A percentile compares a stretch with the other conserved stretches of the same genome.
Evolutionary conservation across 108 stramenopile species (phyloP).

Genomic region (Cyclostephanos tholiformis): DNA sequence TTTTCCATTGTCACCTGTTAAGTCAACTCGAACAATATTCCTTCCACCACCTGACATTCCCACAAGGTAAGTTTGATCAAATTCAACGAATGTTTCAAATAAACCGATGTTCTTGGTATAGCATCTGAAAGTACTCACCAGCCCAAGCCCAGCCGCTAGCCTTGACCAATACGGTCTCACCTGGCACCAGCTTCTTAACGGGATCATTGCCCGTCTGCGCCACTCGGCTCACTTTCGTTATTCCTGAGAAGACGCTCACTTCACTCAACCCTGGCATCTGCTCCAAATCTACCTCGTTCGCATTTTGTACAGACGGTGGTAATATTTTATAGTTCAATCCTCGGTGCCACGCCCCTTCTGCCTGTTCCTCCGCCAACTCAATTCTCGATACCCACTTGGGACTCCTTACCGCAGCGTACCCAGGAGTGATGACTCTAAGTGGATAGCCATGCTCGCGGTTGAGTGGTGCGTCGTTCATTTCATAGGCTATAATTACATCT

Average conservation of each 20-base stretch:
- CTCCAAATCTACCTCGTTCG: constrained; percentile 60
- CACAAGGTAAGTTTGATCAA: neutral
- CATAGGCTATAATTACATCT: constrained; percentile 94
- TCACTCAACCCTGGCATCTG: constrained; percentile 79
- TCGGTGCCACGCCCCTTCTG: constrained; percentile 81
- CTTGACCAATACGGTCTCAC: constrained; percentile 63
- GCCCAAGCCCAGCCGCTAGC: constrained; percentile 86
- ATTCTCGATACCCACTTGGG: constrained; percentile 85
- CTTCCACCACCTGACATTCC: constrained; percentile 56
- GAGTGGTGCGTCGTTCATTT: constrained; percentile 94
- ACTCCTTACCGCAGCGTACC: constrained; percentile 84
- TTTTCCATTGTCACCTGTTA: constrained; percentile 74
- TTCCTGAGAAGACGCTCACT: constrained; percentile 76
- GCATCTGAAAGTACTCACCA: constrained; percentile 38
- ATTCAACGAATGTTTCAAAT: neutral
- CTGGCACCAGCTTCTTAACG: constrained; percentile 49
- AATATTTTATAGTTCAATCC: constrained; percentile 88
- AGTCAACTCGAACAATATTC: constrained; percentile 86
- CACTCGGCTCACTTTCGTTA: constrained; percentile 56
- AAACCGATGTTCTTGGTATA: neutral
- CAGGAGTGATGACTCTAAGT: constrained; percentile 94
- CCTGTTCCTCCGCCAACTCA: constrained; percentile 62
- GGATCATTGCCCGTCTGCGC: neutral
- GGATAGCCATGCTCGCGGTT: constrained; percentile 97
- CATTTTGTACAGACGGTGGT: constrained; percentile 79